phyloP scores from a whole-genome alignment of 495 filamentous ascomycete genomes.

The Pyronema domesticum region DNA sequence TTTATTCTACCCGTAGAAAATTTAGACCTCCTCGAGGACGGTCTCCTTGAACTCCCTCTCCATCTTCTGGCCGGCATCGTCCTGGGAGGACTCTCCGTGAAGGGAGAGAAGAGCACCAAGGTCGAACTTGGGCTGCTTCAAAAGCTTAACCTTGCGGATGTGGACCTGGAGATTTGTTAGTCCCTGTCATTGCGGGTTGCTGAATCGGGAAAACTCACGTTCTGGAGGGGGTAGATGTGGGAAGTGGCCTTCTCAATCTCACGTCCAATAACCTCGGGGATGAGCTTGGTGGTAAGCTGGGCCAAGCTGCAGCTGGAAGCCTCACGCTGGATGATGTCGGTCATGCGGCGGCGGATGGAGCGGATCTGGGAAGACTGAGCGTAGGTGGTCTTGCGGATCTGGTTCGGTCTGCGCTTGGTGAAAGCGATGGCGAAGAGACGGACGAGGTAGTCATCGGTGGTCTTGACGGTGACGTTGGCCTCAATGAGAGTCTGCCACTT shows the following conservation, averaged over 20 bases:
- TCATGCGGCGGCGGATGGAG: conserved; percentile 97
- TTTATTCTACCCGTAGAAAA: conserved; percentile 7
- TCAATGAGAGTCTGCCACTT: conserved; percentile 99
- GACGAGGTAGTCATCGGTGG: conserved; percentile 96
- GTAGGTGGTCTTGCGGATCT: conserved; percentile 99
- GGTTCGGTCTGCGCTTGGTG: conserved; percentile 95
- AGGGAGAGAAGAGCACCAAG: conserved; percentile 84
- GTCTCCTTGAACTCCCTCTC: conserved; percentile 98
- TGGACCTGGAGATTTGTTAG: conserved; percentile 50
- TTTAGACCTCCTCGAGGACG: conserved; percentile 83
- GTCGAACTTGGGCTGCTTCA: conserved; percentile 97
- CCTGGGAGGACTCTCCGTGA: conserved; percentile 90
- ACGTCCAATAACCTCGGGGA: conserved; percentile 95
- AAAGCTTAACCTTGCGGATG: conserved; percentile 98
- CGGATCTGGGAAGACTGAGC: conserved; percentile 89
- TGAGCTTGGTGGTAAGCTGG: conserved; percentile 92
- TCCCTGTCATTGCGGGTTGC: not conserved
- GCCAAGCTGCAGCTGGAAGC: conserved; percentile 79
- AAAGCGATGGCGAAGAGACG: conserved; percentile 97
- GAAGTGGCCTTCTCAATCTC: conserved; percentile 99
- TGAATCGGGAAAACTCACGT: conserved; percentile 42
- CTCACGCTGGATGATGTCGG: conserved; percentile 94
- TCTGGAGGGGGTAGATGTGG: conserved; percentile 98
- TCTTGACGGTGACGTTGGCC: conserved; percentile 98
- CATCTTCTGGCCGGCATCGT: conserved; percentile 95